phyloP scores from a whole-genome alignment of 2,329 filamentous ascomycete genomes.

The Dryadomyces quercus-mongolicae region DNA sequence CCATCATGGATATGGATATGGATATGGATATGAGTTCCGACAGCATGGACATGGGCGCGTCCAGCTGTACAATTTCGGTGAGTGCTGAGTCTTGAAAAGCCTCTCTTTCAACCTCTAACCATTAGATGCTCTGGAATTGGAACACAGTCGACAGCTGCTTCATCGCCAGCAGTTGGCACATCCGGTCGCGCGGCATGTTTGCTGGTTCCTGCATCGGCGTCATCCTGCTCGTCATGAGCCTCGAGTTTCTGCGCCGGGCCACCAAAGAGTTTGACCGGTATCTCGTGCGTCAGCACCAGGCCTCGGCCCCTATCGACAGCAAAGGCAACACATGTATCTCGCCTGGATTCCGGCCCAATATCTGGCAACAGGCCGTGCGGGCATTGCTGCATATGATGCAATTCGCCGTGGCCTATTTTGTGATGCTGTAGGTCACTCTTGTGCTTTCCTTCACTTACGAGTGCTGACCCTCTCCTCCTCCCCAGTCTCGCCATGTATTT shows the following conservation, averaged over 20 bases:
- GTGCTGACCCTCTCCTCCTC: no score
- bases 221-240: conserved; percentile 56
- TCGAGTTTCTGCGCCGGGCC: conserved; percentile 60
- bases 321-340: neutral
- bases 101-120: no score
- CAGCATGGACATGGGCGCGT: conserved; percentile 18
- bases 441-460: no score
- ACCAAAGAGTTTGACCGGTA: conserved; percentile 62
- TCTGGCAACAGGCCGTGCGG: conserved; percentile 54
- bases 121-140: conserved; percentile 66
- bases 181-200: conserved; percentile 59
- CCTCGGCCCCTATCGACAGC: neutral
- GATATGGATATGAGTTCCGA: conserved; percentile 1
- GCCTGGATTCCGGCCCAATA: conserved; percentile 37
- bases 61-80: conserved; percentile 30
- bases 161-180: conserved; percentile 56
- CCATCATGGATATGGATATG: neutral
- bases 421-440: conserved; percentile 57
- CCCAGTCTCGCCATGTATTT: conserved; percentile 41
- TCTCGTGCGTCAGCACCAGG: conserved; percentile 40
- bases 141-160: conserved; percentile 62
- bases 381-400: conserved; percentile 57
- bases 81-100: no score
- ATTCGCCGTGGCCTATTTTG: conserved; percentile 64
- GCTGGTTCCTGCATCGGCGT: conserved; percentile 71